Evolutionary conservation across 1,284 basidiomycete genomes (phyloP), one percentile per base, ranked within the genome.

Genomic region (Neonothopanus nambi): DNA sequence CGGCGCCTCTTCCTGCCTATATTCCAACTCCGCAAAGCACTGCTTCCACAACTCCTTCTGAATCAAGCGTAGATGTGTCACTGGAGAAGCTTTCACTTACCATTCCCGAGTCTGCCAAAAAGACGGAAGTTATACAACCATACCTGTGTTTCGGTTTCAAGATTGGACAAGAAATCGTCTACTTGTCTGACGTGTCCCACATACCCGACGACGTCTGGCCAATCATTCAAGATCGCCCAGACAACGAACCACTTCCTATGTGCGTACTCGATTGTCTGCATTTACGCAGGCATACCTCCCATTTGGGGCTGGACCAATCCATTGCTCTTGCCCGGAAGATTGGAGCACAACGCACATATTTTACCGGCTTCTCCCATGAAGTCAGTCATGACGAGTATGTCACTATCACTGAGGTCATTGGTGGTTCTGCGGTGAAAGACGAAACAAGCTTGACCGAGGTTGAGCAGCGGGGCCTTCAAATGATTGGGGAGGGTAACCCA

Each of bases 101-200:
- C 13, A 39, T 58, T 2, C 47, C 51, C 35, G 41, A 61, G 44
- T 54, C 62, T 40, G 48, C 57, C 23, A 54, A 66, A 54, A 15
- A 20, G 12, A 23, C 47, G 8, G 46, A 48, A 33, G 58, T 68
- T n/a, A 71, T 83, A 21, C 70, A 73, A 13, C 89, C 89, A 2
- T 91, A 86, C 66, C 66, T 83, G 45, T 89, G 83, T 62, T 78
- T 87, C 59, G 89, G 86, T n/a, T 93, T 91, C 73, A 76, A 85
- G 59, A 77, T 93, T 26, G 76, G 82, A 58, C 72, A 84, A 39
- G 69, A 76, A 35, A 64, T 91, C 42, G 72, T 82, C 12, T 91
- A 91, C 67, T 75, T 92, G 51, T 87, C 87, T 23, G 91, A 93
- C 64, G 86, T 84, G 35, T 90, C 87, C 4, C 66, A 76, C 61